Percentiles rank a stretch among this genome's conserved stretches.
These are phyloP conservation scores for Echria macrotheca DNA, from an alignment of 495 filamentous ascomycete genomes.

Conservation along the genomic window DNA sequence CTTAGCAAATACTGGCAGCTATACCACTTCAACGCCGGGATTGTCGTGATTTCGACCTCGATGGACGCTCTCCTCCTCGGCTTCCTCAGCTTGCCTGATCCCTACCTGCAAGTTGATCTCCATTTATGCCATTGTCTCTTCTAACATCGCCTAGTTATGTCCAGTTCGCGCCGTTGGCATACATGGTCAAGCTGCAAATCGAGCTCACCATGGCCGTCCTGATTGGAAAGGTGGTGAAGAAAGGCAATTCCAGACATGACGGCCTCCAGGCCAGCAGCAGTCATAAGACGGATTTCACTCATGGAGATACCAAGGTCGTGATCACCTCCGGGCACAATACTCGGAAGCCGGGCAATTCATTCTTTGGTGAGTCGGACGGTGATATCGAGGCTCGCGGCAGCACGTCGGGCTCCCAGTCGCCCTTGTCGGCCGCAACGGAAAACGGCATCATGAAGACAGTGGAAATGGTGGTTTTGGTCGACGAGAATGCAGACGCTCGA, in stretches of 20 bases:
- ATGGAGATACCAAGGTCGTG: background rate
- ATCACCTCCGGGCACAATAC: background rate
- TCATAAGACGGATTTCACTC: background rate
- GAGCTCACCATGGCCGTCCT: conserved; percentile 8
- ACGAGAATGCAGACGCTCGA: background rate
- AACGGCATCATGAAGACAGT: conserved; percentile 1
- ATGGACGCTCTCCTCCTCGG: conserved; percentile 33
- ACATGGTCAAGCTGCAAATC: conserved; percentile 8
- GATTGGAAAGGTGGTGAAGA: conserved; percentile 3
- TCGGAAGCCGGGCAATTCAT: background rate
- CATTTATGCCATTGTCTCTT: no score
- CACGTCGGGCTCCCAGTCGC: background rate
- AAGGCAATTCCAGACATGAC: background rate
- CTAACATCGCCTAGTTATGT: conserved; percentile 4
- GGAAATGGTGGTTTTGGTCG: background rate
- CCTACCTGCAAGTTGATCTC: background rate
- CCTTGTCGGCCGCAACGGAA: background rate
- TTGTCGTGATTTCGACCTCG: conserved; percentile 35
- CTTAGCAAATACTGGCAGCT: conserved; percentile 40
- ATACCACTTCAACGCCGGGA: conserved; percentile 39
- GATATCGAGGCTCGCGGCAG: background rate
- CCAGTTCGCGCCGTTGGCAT: background rate
- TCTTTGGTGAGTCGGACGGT: background rate
- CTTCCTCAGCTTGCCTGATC: background rate
- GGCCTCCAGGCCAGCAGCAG: background rate